Conservation (phyloP, 129 eudicot species). For the Artemisia tridentata region DNA sequence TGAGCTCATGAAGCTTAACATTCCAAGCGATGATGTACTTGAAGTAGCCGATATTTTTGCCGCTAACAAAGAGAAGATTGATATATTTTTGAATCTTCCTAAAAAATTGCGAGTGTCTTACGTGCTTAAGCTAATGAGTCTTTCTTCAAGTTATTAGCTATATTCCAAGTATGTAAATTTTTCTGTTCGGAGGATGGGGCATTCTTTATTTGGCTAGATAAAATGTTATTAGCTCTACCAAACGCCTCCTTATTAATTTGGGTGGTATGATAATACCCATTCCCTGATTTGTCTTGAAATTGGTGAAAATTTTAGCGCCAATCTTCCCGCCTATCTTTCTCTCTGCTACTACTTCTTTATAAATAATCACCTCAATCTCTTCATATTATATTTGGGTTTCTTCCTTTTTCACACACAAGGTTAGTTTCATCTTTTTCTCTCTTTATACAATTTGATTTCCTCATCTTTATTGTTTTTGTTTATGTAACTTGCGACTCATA, state of each 20-base stretch:
- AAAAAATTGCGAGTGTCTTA: slow-evolving; percentile 17
- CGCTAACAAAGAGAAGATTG: slow-evolving; percentile 11
- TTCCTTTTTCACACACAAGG: not conserved
- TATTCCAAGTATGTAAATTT: no score
- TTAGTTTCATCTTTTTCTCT: no score
- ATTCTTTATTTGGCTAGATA: no score
- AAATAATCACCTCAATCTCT: not conserved
- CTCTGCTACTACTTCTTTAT: not conserved
- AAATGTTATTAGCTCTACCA: no score
- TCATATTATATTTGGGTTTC: not conserved
- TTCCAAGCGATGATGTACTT: slow-evolving; percentile 11
- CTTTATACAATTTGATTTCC: no score
- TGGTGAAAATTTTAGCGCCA: not conserved
- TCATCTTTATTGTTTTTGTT: no score
- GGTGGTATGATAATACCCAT: not conserved
- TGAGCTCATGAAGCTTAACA: slow-evolving; percentile 15
- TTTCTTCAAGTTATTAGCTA: no score
- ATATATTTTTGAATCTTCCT: slow-evolving; percentile 12
- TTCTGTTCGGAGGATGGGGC: no score
- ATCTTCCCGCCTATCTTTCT: not conserved
- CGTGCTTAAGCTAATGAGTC: not conserved
- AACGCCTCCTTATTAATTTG: no score
- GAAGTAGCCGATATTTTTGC: slow-evolving; percentile 19
- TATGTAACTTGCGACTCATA: no score
- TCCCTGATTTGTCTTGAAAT: not conserved